Evolutionary conservation across 108 stramenopile species (phyloP).

Genomic region (Thalassiosira profunda): DNA sequence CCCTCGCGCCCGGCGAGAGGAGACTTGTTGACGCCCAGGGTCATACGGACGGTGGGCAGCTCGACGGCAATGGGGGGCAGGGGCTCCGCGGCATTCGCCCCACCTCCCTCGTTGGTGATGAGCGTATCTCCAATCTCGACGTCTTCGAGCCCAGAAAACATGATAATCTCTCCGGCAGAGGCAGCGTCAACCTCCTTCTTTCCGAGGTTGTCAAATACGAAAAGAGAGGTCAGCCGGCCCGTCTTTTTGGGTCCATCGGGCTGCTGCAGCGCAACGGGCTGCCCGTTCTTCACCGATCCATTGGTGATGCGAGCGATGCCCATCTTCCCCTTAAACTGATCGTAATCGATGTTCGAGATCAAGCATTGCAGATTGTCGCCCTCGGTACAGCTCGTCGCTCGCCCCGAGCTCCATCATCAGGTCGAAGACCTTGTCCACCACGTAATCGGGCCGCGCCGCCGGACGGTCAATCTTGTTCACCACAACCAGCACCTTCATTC

Average conservation of each 20-base stretch:
- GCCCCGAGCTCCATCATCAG: constrained; percentile 97
- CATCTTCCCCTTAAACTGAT: constrained; percentile 99
- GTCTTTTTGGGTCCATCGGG: constrained; percentile 84
- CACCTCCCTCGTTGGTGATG: constrained; percentile 84
- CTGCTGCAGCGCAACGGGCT: constrained; percentile 75
- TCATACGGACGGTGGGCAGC: constrained; percentile 99
- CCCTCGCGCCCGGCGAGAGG: constrained; percentile 99
- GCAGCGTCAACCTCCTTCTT: constrained; percentile 91
- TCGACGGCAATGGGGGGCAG: constrained; percentile 97
- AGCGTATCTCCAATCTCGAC: constrained; percentile 98
- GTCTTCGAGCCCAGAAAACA: constrained; percentile 93
- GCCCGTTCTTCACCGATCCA: constrained; percentile 85
- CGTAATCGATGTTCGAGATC: constrained; percentile 97
- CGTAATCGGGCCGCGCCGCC: constrained; percentile 96
- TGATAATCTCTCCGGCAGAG: constrained; percentile 97
- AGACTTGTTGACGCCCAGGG: constrained; percentile 98
- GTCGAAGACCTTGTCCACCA: constrained; percentile 98
- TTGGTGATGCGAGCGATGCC: constrained; percentile 95
- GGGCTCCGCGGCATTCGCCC: constrained; percentile 83
- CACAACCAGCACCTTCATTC: constrained; percentile 95
- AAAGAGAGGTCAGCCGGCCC: constrained; percentile 87
- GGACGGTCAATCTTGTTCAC: constrained; percentile 99
- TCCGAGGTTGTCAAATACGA: constrained; percentile 97
- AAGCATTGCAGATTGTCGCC: constrained; percentile 83
- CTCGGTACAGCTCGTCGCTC: constrained; percentile 90